phyloP scores from a whole-genome alignment of 179 eudicot genomes.

The Vitellaria paradoxa region DNA sequence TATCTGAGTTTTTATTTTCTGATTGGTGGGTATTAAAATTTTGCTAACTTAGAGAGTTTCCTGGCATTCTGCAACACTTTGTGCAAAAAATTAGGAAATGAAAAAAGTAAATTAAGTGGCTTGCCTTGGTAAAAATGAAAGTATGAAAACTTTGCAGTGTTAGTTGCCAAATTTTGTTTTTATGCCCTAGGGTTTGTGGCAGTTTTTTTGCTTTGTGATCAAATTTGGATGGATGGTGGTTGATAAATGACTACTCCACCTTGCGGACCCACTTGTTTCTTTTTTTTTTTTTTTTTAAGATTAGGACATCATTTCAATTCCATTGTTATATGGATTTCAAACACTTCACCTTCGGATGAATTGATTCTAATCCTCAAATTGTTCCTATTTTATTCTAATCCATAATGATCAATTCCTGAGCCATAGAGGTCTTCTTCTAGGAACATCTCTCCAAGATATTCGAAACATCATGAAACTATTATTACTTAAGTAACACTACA shows the following conservation, averaged over 20 bases:
- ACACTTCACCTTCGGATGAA: slow-evolving; percentile 10
- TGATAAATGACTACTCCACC: slow-evolving; percentile 31
- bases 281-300: too few relatives aligned
- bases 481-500: too few relatives aligned
- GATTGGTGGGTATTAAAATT: not conserved
- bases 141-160: too few relatives aligned
- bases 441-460: too few relatives aligned
- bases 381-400: slow-evolving; percentile 1
- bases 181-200: too few relatives aligned
- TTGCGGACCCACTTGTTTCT: slow-evolving; percentile 19
- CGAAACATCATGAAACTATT: too few relatives aligned
- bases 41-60: not conserved
- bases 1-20: not conserved
- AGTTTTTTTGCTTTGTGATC: slow-evolving; percentile 7
- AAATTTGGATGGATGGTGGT: slow-evolving; percentile 39
- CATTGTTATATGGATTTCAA: slow-evolving; percentile 9
- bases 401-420: too few relatives aligned
- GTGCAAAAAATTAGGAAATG: too few relatives aligned
- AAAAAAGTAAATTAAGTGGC: too few relatives aligned
- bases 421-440: too few relatives aligned
- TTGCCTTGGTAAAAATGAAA: too few relatives aligned
- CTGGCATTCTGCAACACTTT: not conserved
- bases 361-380: slow-evolving; percentile 16
- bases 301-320: slow-evolving; percentile 12
- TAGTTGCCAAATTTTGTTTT: too few relatives aligned